Evolutionary conservation across 1,284 basidiomycete genomes (phyloP).

Genomic region (Cerioporus squamosus): DNA sequence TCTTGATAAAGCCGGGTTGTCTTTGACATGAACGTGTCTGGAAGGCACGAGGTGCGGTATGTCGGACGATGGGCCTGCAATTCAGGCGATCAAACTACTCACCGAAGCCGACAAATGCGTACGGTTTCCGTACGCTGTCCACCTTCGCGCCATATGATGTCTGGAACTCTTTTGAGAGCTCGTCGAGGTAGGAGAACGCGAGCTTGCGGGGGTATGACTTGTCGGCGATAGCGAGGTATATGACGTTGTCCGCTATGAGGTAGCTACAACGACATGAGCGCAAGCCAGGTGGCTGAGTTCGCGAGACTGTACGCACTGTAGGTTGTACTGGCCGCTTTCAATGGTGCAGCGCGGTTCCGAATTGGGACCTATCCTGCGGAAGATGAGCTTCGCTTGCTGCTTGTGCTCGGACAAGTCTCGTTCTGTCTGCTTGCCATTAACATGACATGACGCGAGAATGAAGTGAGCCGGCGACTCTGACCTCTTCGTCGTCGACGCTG

Average conservation of each 20-base stretch:
- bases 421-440: conserved; percentile 70
- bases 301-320: conserved; percentile 72
- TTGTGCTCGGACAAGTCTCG: conserved; percentile 95
- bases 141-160: conserved; percentile 91
- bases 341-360: conserved; percentile 96
- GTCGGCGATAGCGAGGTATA: conserved; percentile 95
- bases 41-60: neutral
- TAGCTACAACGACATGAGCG: conserved; percentile 62
- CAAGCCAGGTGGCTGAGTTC: neutral
- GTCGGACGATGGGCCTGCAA: neutral
- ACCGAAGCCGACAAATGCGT: conserved; percentile 97
- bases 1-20: conserved; percentile 95
- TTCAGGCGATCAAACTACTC: conserved; percentile 34
- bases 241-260: conserved; percentile 91
- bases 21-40: conserved; percentile 97
- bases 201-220: conserved; percentile 97
- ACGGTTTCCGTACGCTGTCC: conserved; percentile 84
- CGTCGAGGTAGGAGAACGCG: conserved; percentile 97
- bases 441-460: neutral
- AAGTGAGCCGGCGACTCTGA: conserved; percentile 38
- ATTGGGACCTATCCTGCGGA: conserved; percentile 91
- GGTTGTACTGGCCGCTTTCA: conserved; percentile 91
- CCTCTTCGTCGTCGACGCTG: conserved; percentile 94
- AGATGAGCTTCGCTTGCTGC: conserved; percentile 97
- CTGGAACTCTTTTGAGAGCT: conserved; percentile 95